Base-by-base conservation (phyloP, 1,139 yeast genomes). In the Geotrichum europaeum region DNA sequence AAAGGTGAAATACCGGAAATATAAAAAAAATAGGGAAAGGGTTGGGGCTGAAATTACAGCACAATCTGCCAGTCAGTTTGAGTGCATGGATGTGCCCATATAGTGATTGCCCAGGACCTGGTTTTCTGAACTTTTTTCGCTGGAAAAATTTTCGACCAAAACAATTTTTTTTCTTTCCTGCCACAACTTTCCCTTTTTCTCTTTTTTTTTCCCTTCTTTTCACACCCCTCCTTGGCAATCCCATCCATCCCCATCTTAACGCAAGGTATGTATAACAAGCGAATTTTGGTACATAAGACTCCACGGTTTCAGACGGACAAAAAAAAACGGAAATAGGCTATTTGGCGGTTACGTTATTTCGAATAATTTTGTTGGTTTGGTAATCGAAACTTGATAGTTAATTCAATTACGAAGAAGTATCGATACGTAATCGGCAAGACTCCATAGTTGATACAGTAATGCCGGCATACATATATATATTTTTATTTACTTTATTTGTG, bases 181-280 rank as follows among this genome's bases (percentile, higher is more conserved):
- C 55, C 30, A 53, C 32, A 25, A 34, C 18, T 15, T n/a, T 34
- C 34, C 10, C 10, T 36, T 53, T 36, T 53, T 40, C 32, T 47
- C 49, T 40, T 36, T 53, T 53, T 22, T 13, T 15, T 36, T 36
- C 43, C 18, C n/a, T 13, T 24, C 32, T 50, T 47, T 40, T 53
- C 34, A 30, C 34, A 28, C 55, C 40, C 49, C 34, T 53, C 43
- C 49, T 15, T 36, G 30, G 49, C n/a, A 20, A 45, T 24, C n/a
- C 49, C 43, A 53, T 36, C 18, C n/a, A 53, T 36, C 55, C 55
- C 55, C 34, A 40, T 53, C 55, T 36, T 47, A 47, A 53, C 50
- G 24, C 43, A 53, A 53, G 55, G 55, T 53, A 53, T 24, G 55
- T 53, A 36, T 15, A 53, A 3, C n/a, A 10, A 18, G 18, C 43